phyloP scores from a whole-genome alignment of 768 basidiomycete species.

The Gymnopilus junonius region DNA sequence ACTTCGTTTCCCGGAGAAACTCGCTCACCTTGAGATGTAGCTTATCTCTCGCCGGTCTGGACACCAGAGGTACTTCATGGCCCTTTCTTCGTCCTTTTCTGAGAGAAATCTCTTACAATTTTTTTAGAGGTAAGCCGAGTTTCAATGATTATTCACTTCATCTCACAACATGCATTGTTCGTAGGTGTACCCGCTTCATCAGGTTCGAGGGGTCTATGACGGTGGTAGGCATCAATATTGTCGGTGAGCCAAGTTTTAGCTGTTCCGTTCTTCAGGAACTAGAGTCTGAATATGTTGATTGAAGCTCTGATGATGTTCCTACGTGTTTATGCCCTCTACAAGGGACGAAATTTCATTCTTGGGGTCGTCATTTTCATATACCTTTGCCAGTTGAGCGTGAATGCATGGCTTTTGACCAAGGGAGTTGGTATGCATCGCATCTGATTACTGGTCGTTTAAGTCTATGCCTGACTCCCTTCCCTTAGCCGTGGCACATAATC shows the following conservation, averaged over 20 bases:
- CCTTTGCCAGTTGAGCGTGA: slow-evolving; percentile 44
- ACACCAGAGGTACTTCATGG: slow-evolving; percentile 33
- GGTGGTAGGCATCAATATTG: slow-evolving; percentile 51
- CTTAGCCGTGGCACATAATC: slow-evolving; percentile 41
- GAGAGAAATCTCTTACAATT: background rate
- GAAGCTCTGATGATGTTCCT: slow-evolving; percentile 58
- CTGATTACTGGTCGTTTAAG: background rate
- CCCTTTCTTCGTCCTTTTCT: background rate
- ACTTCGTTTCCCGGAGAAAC: background rate
- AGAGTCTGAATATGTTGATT: background rate
- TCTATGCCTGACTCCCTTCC: background rate
- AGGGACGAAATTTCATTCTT: slow-evolving; percentile 29
- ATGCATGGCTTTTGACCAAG: slow-evolving; percentile 53
- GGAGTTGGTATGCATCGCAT: slow-evolving; percentile 44
- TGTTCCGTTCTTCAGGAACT: background rate
- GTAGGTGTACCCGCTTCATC: slow-evolving; percentile 48
- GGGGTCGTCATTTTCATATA: slow-evolving; percentile 38
- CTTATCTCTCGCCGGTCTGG: slow-evolving; percentile 46
- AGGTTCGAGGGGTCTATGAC: slow-evolving; percentile 57
- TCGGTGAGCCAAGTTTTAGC: slow-evolving; percentile 31
- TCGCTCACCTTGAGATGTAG: slow-evolving; percentile 34
- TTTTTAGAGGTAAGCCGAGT: slow-evolving; percentile 1
- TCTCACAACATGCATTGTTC: background rate
- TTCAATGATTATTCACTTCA: background rate
- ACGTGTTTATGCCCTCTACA: slow-evolving; percentile 45